Base-by-base conservation (phyloP, 345 rosid genomes). In the Salix viminalis region DNA sequence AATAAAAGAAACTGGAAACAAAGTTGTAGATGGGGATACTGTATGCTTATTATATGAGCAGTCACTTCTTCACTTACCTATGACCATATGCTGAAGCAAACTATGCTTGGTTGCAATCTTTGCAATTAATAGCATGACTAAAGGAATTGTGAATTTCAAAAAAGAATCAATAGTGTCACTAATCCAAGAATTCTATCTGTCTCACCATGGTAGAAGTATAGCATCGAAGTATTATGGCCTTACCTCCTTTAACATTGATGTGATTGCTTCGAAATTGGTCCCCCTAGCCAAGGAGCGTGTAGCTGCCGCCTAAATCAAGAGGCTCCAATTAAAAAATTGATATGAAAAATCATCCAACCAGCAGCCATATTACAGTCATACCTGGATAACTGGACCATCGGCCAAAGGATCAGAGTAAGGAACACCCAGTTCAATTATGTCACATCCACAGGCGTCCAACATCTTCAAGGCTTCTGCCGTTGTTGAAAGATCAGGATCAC, bases 321-420 rank as follows among this genome's bases (percentile, higher is more conserved):
- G 70, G 83, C 26, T 24, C 75, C 16, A 46, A 67, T 67, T 48
- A 75, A 70, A 71, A 61, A 34, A 72, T n/a, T 24, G 14, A 77
- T 66, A n/a, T 67, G 14, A 48, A 4, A 24, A 6, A 3, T 44
- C 65, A 23, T 60, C n/a, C 39, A 16, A 67, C n/a, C 67, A 44
- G 68, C 28, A 32, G 24, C 24, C 23, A 26, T 0, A 52, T 1
- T 71, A 74, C 46, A 4, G 16, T 26, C 82, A 79, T 50, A 96
- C 99, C 98, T 96, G 99, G 64, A 96, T 93, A 65, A 93, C 92
- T 15, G 92, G 98, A 80, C 95, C 97, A 84, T 96, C 98, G 30
- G 97, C 98, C 60, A 94, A 72, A 56, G 99, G 95, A 85, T 94
- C 98, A 72, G 98, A 96, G 82, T 92, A 96, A 0, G 97, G 91